phyloP scores from a whole-genome alignment of 164 flowering plant genomes.

The Vitis amurensis region DNA sequence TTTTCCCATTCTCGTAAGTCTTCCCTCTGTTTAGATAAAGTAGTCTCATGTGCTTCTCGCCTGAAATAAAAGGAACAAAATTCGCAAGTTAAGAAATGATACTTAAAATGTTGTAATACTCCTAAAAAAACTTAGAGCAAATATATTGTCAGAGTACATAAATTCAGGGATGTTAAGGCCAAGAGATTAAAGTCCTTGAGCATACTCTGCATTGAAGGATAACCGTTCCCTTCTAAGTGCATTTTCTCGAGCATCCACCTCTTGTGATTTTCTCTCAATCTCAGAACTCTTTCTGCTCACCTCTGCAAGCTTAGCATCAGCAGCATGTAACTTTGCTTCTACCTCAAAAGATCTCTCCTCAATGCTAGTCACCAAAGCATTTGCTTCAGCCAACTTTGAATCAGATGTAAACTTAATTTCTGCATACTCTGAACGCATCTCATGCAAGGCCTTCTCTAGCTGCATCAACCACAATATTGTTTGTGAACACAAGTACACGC shows the following conservation, averaged over 20 bases:
- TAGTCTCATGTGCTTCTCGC: constrained; percentile 65
- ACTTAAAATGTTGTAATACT: neutral
- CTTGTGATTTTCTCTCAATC: constrained; percentile 70
- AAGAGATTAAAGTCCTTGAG: neutral
- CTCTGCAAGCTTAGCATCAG: constrained; percentile 89
- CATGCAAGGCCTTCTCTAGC: constrained; percentile 88
- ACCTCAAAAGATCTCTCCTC: constrained; percentile 73
- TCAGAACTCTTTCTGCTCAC: constrained; percentile 77
- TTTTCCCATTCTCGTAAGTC: constrained; percentile 88
- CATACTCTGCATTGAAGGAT: constrained; percentile 72
- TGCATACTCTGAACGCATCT: constrained; percentile 68
- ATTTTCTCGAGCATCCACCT: constrained; percentile 76
- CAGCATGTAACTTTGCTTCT: constrained; percentile 70
- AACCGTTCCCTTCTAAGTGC: constrained; percentile 61
- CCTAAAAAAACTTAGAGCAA: neutral
- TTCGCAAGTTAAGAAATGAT: neutral
- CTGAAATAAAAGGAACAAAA: constrained; percentile 32
- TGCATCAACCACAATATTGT: constrained; percentile 30
- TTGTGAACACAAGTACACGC: too few species aligned
- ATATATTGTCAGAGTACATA: neutral
- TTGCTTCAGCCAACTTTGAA: constrained; percentile 71
- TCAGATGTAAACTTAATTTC: constrained; percentile 68
- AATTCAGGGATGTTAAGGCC: too few species aligned
- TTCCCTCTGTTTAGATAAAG: constrained; percentile 64
- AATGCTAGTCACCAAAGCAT: constrained; percentile 53